Conservation (phyloP, 2,329 filamentous ascomycete genomes). For the Neospermospora avenae region DNA sequence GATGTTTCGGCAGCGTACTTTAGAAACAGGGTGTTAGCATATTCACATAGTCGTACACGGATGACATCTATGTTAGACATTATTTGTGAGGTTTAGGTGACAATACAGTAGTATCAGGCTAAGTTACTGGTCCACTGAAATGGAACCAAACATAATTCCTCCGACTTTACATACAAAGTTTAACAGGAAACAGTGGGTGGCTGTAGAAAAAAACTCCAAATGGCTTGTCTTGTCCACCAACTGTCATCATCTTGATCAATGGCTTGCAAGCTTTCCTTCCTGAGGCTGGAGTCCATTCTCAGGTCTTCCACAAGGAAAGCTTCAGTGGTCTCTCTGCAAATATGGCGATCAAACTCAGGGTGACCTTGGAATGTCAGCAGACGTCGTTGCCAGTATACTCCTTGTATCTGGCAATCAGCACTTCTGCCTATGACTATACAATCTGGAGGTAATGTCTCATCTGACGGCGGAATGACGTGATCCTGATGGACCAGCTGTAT, state of each 20-base stretch:
- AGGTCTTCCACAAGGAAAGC: neutral
- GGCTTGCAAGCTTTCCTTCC: neutral
- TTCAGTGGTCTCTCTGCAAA: neutral
- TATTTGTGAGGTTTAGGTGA: no score
- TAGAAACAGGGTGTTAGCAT: no score
- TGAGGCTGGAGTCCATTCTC: neutral
- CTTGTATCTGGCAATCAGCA: neutral
- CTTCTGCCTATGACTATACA: neutral
- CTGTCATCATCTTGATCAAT: neutral
- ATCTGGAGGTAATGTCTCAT: neutral
- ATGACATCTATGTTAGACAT: no score
- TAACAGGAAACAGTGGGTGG: no score
- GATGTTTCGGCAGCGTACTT: no score
- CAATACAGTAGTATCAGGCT: no score
- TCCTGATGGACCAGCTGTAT: neutral
- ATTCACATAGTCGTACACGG: no score
- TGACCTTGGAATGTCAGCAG: neutral
- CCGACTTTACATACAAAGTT: no score
- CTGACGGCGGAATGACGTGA: neutral
- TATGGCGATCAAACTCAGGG: neutral
- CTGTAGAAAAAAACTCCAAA: no score
- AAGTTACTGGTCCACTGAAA: no score
- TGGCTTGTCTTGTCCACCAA: neutral
- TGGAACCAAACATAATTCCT: no score
- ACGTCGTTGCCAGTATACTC: neutral